A percentile compares a stretch with the other conserved stretches of the same genome.
These are phyloP conservation scores for Pseudodiploospora longispora DNA, from an alignment of 2,329 filamentous ascomycete species.

Conservation along the genomic window DNA sequence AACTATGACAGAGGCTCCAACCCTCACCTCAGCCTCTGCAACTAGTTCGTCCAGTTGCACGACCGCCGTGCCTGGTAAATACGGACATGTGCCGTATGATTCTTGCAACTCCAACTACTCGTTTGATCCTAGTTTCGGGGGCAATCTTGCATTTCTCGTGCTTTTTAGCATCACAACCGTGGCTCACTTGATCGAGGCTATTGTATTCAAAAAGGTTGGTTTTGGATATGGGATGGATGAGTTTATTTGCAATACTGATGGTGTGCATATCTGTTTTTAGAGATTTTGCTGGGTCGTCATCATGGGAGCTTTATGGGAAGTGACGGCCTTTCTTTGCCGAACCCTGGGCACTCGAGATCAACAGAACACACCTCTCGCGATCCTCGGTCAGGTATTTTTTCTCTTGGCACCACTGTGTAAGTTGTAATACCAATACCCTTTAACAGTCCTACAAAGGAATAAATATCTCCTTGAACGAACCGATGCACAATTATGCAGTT, in stretches of 20 bases:
- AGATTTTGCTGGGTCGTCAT: slow-evolving; percentile 31
- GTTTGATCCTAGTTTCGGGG: slow-evolving; percentile 25
- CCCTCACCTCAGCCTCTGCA: slow-evolving; percentile 17
- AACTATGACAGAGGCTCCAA: background rate
- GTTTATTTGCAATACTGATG: slow-evolving; percentile 1
- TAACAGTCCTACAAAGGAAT: background rate
- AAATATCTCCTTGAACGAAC: too few relatives aligned
- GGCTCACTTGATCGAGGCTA: slow-evolving; percentile 19
- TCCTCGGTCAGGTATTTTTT: slow-evolving; percentile 27
- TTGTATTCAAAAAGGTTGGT: slow-evolving; percentile 23
- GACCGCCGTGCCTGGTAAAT: slow-evolving; percentile 23
- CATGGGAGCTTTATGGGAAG: slow-evolving; percentile 32
- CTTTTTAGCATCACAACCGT: slow-evolving; percentile 22
- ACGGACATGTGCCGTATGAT: slow-evolving; percentile 22
- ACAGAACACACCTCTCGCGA: slow-evolving; percentile 24
- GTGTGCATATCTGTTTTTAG: slow-evolving; percentile 7
- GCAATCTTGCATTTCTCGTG: slow-evolving; percentile 24
- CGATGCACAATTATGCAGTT: background rate
- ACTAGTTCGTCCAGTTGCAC: slow-evolving; percentile 13
- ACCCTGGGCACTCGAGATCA: slow-evolving; percentile 29
- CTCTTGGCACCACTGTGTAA: slow-evolving; percentile 33
- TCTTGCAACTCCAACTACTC: slow-evolving; percentile 25
- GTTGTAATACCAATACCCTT: background rate
- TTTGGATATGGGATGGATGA: background rate
- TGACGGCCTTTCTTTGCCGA: slow-evolving; percentile 28